phyloP scores from a whole-genome alignment of 768 basidiomycete species.

The Phaeotremella skinneri region DNA sequence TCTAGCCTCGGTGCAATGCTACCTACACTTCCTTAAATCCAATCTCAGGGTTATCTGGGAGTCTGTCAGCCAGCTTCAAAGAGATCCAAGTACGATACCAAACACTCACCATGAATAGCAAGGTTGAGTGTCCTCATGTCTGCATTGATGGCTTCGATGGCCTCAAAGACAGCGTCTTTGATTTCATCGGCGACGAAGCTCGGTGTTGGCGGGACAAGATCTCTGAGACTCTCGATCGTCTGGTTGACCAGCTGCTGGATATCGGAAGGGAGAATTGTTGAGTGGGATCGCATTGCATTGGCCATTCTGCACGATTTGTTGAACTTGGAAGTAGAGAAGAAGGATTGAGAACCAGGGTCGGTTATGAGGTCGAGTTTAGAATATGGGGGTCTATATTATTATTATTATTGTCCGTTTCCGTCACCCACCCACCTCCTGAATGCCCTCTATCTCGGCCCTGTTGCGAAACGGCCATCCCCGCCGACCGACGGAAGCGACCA shows the following conservation, averaged over 20 bases:
- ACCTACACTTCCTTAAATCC: constrained; percentile 25
- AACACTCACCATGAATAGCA: constrained; percentile 22
- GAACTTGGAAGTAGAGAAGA: too few species aligned
- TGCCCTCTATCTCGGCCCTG: too few species aligned
- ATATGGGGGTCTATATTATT: too few species aligned
- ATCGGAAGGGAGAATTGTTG: constrained; percentile 4
- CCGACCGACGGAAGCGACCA: background rate
- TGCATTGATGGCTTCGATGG: constrained; percentile 14
- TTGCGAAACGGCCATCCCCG: background rate
- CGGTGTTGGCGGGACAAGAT: constrained; percentile 16
- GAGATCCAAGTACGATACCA: background rate
- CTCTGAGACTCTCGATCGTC: constrained; percentile 18
- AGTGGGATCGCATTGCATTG: background rate
- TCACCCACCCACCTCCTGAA: too few species aligned
- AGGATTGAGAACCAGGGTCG: too few species aligned
- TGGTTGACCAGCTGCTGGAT: constrained; percentile 22
- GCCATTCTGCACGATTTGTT: background rate
- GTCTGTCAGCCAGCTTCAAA: background rate
- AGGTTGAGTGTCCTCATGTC: constrained; percentile 23
- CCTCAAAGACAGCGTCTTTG: constrained; percentile 25
- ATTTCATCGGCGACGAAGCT: constrained; percentile 23
- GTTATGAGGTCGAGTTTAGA: too few species aligned
- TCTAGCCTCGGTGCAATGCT: background rate
- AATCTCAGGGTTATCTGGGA: constrained; percentile 24
- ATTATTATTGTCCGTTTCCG: too few species aligned